Evolutionary conservation across 2,329 filamentous ascomycete genomes (phyloP).

Genomic region (Pseudocercospora fuligena): DNA sequence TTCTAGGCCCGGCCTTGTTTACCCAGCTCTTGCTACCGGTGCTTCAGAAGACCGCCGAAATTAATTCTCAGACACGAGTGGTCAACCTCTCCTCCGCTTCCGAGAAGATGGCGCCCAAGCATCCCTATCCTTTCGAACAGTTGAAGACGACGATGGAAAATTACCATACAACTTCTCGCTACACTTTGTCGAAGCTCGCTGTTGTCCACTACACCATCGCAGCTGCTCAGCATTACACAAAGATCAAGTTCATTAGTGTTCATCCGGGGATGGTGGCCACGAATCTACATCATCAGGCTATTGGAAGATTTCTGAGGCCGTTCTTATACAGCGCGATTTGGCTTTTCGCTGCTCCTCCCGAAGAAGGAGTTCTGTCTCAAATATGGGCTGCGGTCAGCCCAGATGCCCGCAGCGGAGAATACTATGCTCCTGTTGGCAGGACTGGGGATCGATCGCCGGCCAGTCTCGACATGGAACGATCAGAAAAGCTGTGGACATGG

Average conservation of each 20-base stretch:
- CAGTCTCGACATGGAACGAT: not conserved
- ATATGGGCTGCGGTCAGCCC: constrained; percentile 33
- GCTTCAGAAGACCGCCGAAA: constrained; percentile 28
- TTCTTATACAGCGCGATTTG: constrained; percentile 5
- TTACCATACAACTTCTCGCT: constrained; percentile 37
- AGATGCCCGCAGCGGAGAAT: constrained; percentile 29
- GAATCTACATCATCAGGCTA: constrained; percentile 40
- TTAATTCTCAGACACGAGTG: constrained; percentile 33
- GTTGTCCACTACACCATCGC: constrained; percentile 53
- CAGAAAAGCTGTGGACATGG: not conserved
- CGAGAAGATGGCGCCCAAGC: constrained; percentile 19
- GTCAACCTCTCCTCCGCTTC: constrained; percentile 35
- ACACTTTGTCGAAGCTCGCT: constrained; percentile 56
- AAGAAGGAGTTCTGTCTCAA: constrained; percentile 32
- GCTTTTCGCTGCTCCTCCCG: constrained; percentile 8
- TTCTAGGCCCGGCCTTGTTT: constrained; percentile 40
- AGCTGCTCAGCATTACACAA: constrained; percentile 49
- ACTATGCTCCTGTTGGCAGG: constrained; percentile 41
- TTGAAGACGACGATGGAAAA: constrained; percentile 31
- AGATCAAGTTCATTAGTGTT: constrained; percentile 49
- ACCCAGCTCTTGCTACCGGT: constrained; percentile 35
- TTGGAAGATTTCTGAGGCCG: not conserved
- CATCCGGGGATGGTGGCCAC: constrained; percentile 58
- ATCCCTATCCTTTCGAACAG: constrained; percentile 28
- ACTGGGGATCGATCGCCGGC: not conserved